Base-by-base conservation (phyloP, 768 basidiomycete genomes). In the Tricholoma flavovirens region DNA sequence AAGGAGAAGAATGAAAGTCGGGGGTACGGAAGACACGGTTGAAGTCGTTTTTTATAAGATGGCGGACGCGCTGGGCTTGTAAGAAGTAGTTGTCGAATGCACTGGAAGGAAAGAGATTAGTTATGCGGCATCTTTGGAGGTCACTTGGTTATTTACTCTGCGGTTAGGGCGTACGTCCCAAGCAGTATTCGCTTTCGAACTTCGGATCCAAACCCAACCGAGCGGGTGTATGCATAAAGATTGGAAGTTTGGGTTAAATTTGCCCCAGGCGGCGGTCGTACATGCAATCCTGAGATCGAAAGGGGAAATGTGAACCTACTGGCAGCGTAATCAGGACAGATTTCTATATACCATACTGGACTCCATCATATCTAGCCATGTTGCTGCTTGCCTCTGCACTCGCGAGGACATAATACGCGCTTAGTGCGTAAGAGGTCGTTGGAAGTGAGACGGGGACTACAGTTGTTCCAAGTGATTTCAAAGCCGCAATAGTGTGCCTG, bases 71-170 rank as follows among this genome's bases (percentile, higher is more conserved):
- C 59, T 93, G 88, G 0, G 96, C 95, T 73, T 96, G 93, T 5
- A 98, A 77, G 67, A 93, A 99, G 69, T 96, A 98, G 65, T 96
- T 98, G 71, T 98, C 89, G 66, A 94, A 98, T n/a, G 93, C 93
- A 56, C 93, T 98, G 54, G 4, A 32, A 40, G 15, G 15, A 51
- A 59, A 45, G 33, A 49, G 48, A 26, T 14, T 30, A 38, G 49
- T 45, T 45, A 19, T 15, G 46, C 24, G 46, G 49, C 33, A 29
- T 30, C 24, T 5, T 33, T 54, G 35, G 43, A 5, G 42, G 15
- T 3, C 21, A 10, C 26, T 56, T 17, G 11, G 4, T 14, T 2
- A 73, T 90, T 65, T 64, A 97, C 95, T 92, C 92, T 26, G 94
- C 94, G 0, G 87, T 88, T 42, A 99, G 75, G 2, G 95, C 90